A percentile compares a stretch with the other conserved stretches of the same genome.
Evolutionary conservation across 2,329 filamentous ascomycete genomes (phyloP).

Genomic region (Byssoonygena ceratinophila): DNA sequence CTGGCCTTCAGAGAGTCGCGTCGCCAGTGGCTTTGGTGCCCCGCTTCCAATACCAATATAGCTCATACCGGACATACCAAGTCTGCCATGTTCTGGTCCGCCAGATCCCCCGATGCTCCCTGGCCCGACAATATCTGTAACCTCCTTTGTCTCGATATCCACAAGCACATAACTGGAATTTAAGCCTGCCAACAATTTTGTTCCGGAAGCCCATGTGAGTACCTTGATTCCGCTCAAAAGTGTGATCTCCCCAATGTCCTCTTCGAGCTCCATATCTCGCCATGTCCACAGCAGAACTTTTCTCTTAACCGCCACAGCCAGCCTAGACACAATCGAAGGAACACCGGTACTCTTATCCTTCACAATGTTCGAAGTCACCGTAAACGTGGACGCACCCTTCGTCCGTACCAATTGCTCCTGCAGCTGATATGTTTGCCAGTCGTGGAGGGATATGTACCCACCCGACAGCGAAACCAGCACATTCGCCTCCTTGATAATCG

Average conservation of each 20-base stretch:
- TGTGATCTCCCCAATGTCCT: constrained; percentile 63
- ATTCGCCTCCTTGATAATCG: constrained; percentile 89
- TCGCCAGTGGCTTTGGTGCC: constrained; percentile 79
- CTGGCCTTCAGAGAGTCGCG: constrained; percentile 69
- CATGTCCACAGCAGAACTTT: constrained; percentile 86
- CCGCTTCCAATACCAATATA: constrained; percentile 92
- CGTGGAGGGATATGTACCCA: constrained; percentile 78
- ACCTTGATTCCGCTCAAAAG: constrained; percentile 76
- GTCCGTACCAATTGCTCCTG: constrained; percentile 72
- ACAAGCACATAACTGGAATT: constrained; percentile 85
- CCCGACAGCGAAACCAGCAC: constrained; percentile 85
- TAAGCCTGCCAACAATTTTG: constrained; percentile 78
- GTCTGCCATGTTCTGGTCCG: constrained; percentile 57
- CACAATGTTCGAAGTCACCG: constrained; percentile 89
- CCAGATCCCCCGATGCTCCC: constrained; percentile 58
- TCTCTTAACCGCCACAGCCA: constrained; percentile 88
- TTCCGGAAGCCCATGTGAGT: constrained; percentile 82
- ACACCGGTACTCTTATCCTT: constrained; percentile 80
- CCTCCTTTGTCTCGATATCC: constrained; percentile 62
- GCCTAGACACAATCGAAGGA: constrained; percentile 78
- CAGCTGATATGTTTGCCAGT: constrained; percentile 72
- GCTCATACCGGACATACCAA: constrained; percentile 82
- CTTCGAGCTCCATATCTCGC: constrained; percentile 77
- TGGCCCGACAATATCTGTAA: constrained; percentile 69
- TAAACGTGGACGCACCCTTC: constrained; percentile 80